Evolutionary conservation across 169 alveolate genomes (phyloP).

Genomic region (Theileria sp.): DNA sequence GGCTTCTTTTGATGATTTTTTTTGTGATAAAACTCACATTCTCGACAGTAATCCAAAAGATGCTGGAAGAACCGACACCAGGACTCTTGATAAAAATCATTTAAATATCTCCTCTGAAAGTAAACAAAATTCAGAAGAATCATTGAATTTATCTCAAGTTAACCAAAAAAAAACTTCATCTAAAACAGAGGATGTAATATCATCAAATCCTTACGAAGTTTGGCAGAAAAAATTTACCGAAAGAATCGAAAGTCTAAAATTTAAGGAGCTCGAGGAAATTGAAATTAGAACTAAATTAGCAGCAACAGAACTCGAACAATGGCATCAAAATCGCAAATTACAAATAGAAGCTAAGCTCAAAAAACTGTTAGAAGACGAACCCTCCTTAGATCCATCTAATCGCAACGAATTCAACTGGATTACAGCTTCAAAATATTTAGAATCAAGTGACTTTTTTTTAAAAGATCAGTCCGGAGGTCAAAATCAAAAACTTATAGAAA

Average conservation of each 20-base stretch:
- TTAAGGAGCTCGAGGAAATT: slow-evolving; percentile 45
- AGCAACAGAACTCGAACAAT: slow-evolving; percentile 35
- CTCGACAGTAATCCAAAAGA: background rate
- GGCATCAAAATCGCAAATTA: slow-evolving; percentile 45
- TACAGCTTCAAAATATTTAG: slow-evolving; percentile 30
- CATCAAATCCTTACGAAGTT: slow-evolving; percentile 19
- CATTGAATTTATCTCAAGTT: background rate
- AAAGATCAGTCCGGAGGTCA: slow-evolving; percentile 39
- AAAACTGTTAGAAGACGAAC: slow-evolving; percentile 3
- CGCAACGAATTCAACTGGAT: slow-evolving; percentile 39
- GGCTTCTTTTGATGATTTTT: slow-evolving; percentile 1
- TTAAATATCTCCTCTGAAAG: background rate
- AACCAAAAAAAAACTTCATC: background rate
- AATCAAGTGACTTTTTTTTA: slow-evolving; percentile 22
- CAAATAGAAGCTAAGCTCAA: slow-evolving; percentile 17
- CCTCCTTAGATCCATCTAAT: background rate
- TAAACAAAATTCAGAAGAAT: background rate
- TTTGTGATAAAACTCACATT: background rate
- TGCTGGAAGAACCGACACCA: background rate
- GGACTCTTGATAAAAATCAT: background rate
- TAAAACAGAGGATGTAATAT: background rate
- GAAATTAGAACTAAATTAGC: slow-evolving; percentile 35
- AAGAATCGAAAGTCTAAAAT: slow-evolving; percentile 28
- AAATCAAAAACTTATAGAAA: slow-evolving; percentile 51
- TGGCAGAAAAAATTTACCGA: slow-evolving; percentile 41